phyloP scores from a whole-genome alignment of 2,329 filamentous ascomycete species.

The Clonostachys solani region DNA sequence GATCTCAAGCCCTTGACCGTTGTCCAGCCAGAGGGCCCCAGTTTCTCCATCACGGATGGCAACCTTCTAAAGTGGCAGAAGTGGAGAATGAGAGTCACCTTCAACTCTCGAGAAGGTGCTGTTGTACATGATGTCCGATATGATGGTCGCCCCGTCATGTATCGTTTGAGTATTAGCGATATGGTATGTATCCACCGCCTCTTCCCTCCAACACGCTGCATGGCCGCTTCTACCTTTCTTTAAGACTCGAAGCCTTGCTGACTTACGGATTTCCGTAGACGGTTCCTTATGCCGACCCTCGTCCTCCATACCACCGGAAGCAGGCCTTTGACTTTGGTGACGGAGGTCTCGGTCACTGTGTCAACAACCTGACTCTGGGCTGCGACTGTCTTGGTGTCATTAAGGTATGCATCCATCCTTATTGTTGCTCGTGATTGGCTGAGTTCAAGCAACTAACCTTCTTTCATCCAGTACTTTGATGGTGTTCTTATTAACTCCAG shows the following conservation, averaged over 20 bases:
- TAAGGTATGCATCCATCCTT: constrained; percentile 13
- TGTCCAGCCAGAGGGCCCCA: constrained; percentile 27
- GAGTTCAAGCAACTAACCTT: no score
- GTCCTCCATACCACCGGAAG: constrained; percentile 60
- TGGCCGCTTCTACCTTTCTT: no score
- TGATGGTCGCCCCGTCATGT: constrained; percentile 60
- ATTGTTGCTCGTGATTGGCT: constrained; percentile 1
- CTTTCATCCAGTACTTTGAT: constrained; percentile 29
- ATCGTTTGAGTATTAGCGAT: constrained; percentile 62
- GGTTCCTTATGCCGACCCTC: constrained; percentile 63
- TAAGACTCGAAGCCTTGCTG: not conserved
- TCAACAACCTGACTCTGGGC: constrained; percentile 62
- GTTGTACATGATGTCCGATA: constrained; percentile 67
- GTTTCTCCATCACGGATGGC: constrained; percentile 33
- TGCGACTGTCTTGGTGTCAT: constrained; percentile 67
- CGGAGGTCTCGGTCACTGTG: constrained; percentile 57
- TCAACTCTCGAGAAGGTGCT: constrained; percentile 66
- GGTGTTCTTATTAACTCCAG: constrained; percentile 20
- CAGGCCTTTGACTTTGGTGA: constrained; percentile 69
- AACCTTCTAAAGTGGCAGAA: constrained; percentile 54
- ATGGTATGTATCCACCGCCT: constrained; percentile 36
- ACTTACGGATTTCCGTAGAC: constrained; percentile 5
- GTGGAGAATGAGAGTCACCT: constrained; percentile 65
- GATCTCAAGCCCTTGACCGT: constrained; percentile 56
- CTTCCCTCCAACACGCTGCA: not conserved